phyloP scores from a whole-genome alignment of 2,329 filamentous ascomycete genomes.

The Dactylonectria macrodidyma region DNA sequence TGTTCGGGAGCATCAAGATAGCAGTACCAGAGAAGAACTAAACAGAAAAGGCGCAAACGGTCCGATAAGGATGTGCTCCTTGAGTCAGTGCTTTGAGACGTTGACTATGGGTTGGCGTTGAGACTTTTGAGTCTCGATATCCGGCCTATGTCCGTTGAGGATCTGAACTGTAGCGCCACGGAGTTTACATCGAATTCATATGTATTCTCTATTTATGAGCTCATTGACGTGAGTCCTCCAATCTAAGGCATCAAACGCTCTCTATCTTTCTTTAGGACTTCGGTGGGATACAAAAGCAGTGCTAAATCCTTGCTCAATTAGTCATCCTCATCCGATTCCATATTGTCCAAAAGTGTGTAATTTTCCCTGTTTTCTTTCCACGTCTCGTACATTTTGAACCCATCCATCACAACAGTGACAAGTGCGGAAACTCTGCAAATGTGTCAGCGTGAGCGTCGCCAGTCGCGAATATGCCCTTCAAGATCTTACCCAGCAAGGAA shows the following conservation, averaged over 20 bases:
- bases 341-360: no score
- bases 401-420: background rate
- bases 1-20: no score
- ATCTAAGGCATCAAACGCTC: no score
- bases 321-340: no score
- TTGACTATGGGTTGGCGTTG: conserved; percentile 61
- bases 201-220: conserved; percentile 10
- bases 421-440: background rate
- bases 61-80: conserved; percentile 66
- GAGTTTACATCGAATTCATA: conserved; percentile 56
- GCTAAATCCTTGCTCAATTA: no score
- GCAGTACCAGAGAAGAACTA: conserved; percentile 47
- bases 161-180: conserved; percentile 40
- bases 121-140: conserved; percentile 61
- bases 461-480: background rate
- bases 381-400: no score
- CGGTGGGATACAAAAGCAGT: no score
- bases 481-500: background rate
- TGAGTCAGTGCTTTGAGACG: conserved; percentile 65
- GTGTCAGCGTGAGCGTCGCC: no score
- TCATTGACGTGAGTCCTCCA: no score
- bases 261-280: no score
- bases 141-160: conserved; percentile 59
- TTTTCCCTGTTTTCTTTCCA: no score
- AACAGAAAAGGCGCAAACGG: conserved; percentile 61